phyloP scores from a whole-genome alignment of 2,329 filamentous ascomycete species.

The Mollisiaceae sp. region DNA sequence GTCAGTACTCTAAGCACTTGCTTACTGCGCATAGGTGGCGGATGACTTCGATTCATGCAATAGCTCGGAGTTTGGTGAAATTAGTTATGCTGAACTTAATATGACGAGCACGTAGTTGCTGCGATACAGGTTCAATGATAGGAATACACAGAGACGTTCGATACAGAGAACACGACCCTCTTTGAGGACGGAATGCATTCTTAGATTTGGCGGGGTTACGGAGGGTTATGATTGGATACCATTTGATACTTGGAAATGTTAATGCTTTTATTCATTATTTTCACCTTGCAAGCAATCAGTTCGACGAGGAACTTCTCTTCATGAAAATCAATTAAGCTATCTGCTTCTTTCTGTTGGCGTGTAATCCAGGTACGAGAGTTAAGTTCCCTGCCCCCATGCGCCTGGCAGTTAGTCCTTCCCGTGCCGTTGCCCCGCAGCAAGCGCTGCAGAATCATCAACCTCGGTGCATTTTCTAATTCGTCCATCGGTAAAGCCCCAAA shows the following conservation, averaged over 20 bases:
- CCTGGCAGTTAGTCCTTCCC: not conserved
- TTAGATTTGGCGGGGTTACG: constrained; percentile 1
- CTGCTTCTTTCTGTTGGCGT: not conserved
- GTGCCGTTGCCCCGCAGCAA: not conserved
- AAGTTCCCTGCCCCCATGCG: not conserved
- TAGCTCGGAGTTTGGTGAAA: constrained; percentile 5
- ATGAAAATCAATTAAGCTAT: not conserved
- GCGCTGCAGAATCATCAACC: not conserved
- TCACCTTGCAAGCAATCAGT: not conserved
- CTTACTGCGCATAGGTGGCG: not conserved
- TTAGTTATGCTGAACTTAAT: constrained; percentile 3
- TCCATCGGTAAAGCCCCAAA: not conserved
- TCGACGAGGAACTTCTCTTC: not conserved
- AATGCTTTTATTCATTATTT: not conserved
- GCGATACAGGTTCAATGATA: not conserved
- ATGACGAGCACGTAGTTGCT: not conserved
- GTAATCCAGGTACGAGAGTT: not conserved
- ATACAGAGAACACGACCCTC: not conserved
- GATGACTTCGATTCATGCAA: constrained; percentile 9
- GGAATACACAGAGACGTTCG: not conserved
- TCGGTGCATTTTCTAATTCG: constrained; percentile 6
- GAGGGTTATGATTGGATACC: not conserved
- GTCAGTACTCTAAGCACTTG: not conserved
- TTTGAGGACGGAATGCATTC: not conserved
- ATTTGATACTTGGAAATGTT: constrained; percentile 3